phyloP scores from a whole-genome alignment of 78 protist species.

The Cavenderia fasciculata region DNA sequence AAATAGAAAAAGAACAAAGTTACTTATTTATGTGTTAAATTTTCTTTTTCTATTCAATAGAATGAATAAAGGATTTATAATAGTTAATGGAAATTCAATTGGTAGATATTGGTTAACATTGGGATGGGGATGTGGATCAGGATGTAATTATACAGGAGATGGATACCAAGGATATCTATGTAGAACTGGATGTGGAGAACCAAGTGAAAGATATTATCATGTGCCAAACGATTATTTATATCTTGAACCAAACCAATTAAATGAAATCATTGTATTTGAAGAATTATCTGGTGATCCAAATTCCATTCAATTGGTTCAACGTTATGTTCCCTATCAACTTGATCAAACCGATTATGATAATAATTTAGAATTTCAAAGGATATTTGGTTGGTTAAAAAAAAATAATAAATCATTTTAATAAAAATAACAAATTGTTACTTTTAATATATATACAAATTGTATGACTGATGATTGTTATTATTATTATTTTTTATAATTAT shows the following conservation, averaged over 20 bases:
- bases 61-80: conserved; percentile 64
- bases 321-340: neutral
- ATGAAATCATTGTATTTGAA: conserved; percentile 25
- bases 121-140: neutral
- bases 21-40: too few relatives aligned
- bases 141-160: conserved; percentile 4
- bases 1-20: too few relatives aligned
- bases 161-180: neutral
- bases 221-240: conserved; percentile 36
- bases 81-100: conserved; percentile 50
- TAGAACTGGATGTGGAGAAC: conserved; percentile 30
- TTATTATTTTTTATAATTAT: too few relatives aligned
- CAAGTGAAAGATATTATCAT: conserved; percentile 39
- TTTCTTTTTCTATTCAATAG: neutral
- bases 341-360: too few relatives aligned
- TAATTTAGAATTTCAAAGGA: too few relatives aligned
- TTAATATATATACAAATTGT: too few relatives aligned
- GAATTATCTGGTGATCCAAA: conserved; percentile 32
- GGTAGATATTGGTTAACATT: conserved; percentile 73
- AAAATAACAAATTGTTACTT: neutral
- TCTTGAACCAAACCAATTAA: neutral
- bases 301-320: conserved; percentile 14
- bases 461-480: too few relatives aligned
- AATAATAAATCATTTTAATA: too few relatives aligned
- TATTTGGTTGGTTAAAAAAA: too few relatives aligned